These are phyloP conservation scores for Marsdenia floribunda DNA, from an alignment of 257 asterid genomes.

Conservation along the genomic window DNA sequence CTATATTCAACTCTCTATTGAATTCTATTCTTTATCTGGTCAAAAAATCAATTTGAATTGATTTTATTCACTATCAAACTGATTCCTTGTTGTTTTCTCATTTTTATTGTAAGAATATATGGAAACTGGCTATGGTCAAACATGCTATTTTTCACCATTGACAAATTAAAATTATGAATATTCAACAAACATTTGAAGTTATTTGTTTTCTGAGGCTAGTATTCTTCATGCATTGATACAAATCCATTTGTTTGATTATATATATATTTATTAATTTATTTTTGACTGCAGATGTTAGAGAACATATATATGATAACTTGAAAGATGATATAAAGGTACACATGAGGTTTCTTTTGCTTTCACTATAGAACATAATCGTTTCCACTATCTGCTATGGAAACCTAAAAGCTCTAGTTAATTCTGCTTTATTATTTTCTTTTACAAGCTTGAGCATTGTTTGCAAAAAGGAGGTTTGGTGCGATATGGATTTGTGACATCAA, in stretches of 20 bases:
- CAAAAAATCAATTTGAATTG: background rate
- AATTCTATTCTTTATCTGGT: too few relatives aligned
- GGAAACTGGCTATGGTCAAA: background rate
- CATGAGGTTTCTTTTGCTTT: background rate
- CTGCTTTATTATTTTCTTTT: background rate
- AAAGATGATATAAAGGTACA: constrained; percentile 59
- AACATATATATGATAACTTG: constrained; percentile 34
- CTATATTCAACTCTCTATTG: too few relatives aligned
- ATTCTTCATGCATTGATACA: background rate
- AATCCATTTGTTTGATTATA: background rate
- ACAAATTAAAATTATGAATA: background rate
- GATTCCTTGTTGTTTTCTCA: background rate
- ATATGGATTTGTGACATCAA: constrained; percentile 60
- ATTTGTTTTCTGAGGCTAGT: constrained; percentile 10
- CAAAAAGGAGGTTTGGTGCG: constrained; percentile 62
- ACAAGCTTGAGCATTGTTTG: constrained; percentile 8
- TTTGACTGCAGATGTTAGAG: constrained; percentile 42
- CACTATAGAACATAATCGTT: background rate
- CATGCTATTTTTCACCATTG: background rate
- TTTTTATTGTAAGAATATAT: background rate
- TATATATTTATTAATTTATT: background rate
- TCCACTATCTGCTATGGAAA: background rate
- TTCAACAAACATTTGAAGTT: constrained; percentile 12
- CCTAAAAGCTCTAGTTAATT: constrained; percentile 3
- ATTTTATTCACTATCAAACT: background rate